Percentiles rank a stretch among this genome's conserved stretches.
These are phyloP conservation scores for Fragosphaeria purpurea DNA, from an alignment of 2,329 filamentous ascomycete genomes.

Conservation along the genomic window DNA sequence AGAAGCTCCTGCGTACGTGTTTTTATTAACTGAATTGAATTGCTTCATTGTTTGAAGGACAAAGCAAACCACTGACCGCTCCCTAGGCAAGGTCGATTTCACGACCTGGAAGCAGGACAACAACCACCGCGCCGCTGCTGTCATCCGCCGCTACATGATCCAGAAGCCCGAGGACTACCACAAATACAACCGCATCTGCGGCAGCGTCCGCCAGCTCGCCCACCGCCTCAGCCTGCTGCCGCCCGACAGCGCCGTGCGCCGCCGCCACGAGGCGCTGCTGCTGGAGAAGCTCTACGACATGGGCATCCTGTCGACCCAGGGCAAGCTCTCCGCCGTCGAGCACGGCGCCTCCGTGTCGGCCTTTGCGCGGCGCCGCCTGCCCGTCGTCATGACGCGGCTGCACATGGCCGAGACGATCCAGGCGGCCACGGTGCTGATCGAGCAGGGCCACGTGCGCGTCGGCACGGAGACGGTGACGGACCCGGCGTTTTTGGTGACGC, in stretches of 20 bases:
- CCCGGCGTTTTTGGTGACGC: conserved; percentile 77
- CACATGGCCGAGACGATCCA: conserved; percentile 88
- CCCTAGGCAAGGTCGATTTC: conserved; percentile 61
- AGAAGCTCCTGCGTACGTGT: conserved; percentile 60
- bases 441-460: conserved; percentile 87
- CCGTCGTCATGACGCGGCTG: conserved; percentile 78
- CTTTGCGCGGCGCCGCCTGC: conserved; percentile 73
- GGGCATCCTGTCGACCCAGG: conserved; percentile 68
- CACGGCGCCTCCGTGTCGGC: conserved; percentile 80
- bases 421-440: conserved; percentile 76
- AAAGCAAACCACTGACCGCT: neutral
- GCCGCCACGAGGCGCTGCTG: conserved; percentile 76
- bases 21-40: neutral
- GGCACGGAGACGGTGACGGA: conserved; percentile 87
- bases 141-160: conserved; percentile 79
- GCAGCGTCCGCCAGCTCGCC: conserved; percentile 79
- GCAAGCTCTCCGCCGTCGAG: conserved; percentile 77
- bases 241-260: conserved; percentile 63
- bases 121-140: conserved; percentile 69
- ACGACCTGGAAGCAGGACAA: conserved; percentile 86
- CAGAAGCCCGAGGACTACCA: conserved; percentile 82
- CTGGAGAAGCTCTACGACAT: conserved; percentile 90
- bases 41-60: too few species aligned
- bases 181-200: conserved; percentile 56
- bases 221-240: conserved; percentile 81